phyloP scores from a whole-genome alignment of 2,329 filamentous ascomycete species.

The Hawksworthiomyces lignivorus region DNA sequence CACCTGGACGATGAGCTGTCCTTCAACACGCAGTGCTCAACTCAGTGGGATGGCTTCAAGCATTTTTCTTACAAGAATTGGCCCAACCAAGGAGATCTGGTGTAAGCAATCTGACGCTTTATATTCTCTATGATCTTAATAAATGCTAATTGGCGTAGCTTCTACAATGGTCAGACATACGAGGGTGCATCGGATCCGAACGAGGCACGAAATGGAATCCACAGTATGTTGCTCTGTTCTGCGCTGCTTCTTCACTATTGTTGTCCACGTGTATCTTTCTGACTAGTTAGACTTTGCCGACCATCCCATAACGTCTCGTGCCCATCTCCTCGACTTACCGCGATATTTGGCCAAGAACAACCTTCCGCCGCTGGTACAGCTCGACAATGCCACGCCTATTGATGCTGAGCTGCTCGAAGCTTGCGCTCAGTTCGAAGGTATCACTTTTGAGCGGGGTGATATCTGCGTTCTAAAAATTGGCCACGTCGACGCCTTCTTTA shows the following conservation, averaged over 20 bases:
- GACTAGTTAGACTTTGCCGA: slow-evolving; percentile 1
- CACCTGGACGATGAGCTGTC: slow-evolving; percentile 23
- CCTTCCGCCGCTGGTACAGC: slow-evolving; percentile 2
- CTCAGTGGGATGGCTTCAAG: slow-evolving; percentile 31
- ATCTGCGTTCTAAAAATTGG: slow-evolving; percentile 2
- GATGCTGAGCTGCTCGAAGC: neutral
- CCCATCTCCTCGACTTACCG: neutral
- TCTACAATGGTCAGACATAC: slow-evolving; percentile 2
- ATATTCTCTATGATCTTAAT: no score
- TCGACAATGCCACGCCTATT: slow-evolving; percentile 2
- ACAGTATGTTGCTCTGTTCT: neutral
- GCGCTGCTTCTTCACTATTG: no score
- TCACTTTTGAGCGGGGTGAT: neutral
- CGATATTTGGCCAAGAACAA: slow-evolving; percentile 1
- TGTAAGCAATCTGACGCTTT: neutral
- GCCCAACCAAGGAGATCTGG: neutral
- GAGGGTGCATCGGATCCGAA: slow-evolving; percentile 1
- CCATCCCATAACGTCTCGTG: slow-evolving; percentile 2
- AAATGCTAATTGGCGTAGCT: no score
- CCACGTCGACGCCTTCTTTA: slow-evolving; percentile 4
- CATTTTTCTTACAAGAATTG: slow-evolving; percentile 29
- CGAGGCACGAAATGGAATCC: slow-evolving; percentile 1
- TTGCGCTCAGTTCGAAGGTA: neutral
- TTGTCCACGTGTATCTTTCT: no score
- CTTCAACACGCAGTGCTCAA: slow-evolving; percentile 30